Base-by-base conservation (phyloP, 306 rosid species). In the Cucumis hystrix region DNA sequence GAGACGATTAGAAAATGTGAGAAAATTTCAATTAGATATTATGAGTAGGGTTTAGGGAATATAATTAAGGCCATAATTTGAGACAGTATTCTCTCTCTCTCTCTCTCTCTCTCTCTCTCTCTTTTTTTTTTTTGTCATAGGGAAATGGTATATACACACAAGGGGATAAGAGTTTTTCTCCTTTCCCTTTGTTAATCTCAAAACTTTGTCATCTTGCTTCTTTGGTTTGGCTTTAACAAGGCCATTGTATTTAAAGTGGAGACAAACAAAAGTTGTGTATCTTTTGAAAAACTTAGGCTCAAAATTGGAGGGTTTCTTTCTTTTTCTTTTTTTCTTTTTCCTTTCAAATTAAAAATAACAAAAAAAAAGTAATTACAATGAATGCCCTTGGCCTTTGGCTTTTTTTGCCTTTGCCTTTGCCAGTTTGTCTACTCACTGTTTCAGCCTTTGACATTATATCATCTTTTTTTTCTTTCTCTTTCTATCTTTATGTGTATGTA, bases 381-480 rank as follows among this genome's bases (percentile, higher is more conserved):
- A 30, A 72, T 72, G 45, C 61, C 56, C 61, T 71, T 71, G 67
- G 43, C 40, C 40, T 33, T 63, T 63, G 68, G 41, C 58, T 9
- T n/a, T n/a, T 55, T 33, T 55, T 6, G 43, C 41, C 35, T 43
- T 69, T 43, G 55, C 11, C 75, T 69, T 70, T 51, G 76, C 76
- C 76, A 47, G 47, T 72, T 71, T 71, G 41, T 49, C 76, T 71
- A 47, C 39, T 71, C 40, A 71, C 60, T 71, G 76, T 49, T 71
- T 45, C 76, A 71, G 59, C 76, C 58, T 71, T 72, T 72, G 77
- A 72, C 77, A 72, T 72, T 33, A 33, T 72, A 28, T 72, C 77
- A 14, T 71, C 75, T 70, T 1, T 13, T 17, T 51, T 28, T 28
- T 28, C 3, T n/a, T 68, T 67, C 74, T 35, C 47, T 35, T 37